Conservation (phyloP, 1,284 basidiomycete species). For the Irpex rosettiformis region DNA sequence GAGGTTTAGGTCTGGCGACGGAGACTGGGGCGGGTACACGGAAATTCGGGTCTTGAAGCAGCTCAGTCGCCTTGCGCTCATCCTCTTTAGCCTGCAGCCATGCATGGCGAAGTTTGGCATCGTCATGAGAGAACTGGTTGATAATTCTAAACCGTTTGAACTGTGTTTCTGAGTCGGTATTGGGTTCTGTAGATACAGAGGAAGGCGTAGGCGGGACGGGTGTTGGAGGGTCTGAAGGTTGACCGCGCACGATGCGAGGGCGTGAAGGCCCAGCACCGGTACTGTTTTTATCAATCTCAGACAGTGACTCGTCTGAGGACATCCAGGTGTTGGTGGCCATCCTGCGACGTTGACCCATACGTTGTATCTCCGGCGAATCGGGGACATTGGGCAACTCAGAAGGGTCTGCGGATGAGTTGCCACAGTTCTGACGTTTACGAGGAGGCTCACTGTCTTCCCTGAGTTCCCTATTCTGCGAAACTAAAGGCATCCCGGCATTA, state of each 20-base stretch:
- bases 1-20: constrained; percentile 2
- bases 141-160: constrained; percentile 61
- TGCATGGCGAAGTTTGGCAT: constrained; percentile 48
- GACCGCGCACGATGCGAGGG: constrained; percentile 52
- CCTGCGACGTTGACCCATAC: constrained; percentile 47
- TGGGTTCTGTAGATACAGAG: background rate
- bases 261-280: constrained; percentile 37
- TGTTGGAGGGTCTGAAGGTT: constrained; percentile 20
- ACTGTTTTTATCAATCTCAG: constrained; percentile 38
- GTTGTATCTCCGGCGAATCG: constrained; percentile 54
- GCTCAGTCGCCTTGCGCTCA: constrained; percentile 49
- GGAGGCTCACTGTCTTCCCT: constrained; percentile 55
- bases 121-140: constrained; percentile 36
- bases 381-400: constrained; percentile 42
- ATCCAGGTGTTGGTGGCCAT: constrained; percentile 33
- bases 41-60: constrained; percentile 59
- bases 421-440: constrained; percentile 62
- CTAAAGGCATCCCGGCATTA: constrained; percentile 18
- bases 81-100: constrained; percentile 62
- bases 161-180: constrained; percentile 20
- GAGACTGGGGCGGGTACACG: constrained; percentile 28
- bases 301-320: constrained; percentile 64
- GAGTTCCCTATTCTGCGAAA: constrained; percentile 36
- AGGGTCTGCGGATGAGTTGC: constrained; percentile 35
- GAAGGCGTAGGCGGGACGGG: constrained; percentile 9